Base-by-base conservation (phyloP, 192 early-diverging fungal species). In the Entomortierella lignicola region DNA sequence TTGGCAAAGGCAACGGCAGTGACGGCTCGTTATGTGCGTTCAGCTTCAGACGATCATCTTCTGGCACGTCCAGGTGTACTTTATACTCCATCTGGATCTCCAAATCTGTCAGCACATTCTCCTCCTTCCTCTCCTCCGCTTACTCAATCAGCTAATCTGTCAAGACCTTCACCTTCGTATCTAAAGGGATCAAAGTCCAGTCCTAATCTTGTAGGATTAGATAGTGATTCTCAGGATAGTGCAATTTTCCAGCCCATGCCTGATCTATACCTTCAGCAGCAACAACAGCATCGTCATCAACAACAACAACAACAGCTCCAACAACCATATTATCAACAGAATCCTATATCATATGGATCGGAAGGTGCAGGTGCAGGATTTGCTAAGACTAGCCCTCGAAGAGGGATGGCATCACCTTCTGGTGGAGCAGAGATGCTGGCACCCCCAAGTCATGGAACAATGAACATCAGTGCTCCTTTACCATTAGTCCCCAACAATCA, bases 181-280 rank as follows among this genome's bases (percentile, higher is more conserved):
- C 56, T 65, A 13, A 72, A 72, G 37, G 55, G 55, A 8, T 72
- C 71, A n/a, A 72, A 60, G 27, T 72, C 71, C 8, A 72, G 56
- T 54, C 71, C 71, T 0, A 51, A 55, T 27, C 50, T 72, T 8
- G 63, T 39, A 21, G 55, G 63, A 27, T 41, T 30, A 11, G 69
- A 63, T 6, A 41, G 23, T 1, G n/a, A 23, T 20, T 20, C 12
- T 34, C 8, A 4, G 53, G 31, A 20, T 11, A 34, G 48, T 20
- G 34, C 41, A 13, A 26, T 8, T 4, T n/a, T 29, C 1, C 25
- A 4, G 17, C 44, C 56, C 0, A 32, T 72, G 47, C 72, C 72
- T 34, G 57, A 48, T 27, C 41, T 54, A 8, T 53, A 60, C 59
- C 37, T 3, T 47, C 63, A 66, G 5, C 72, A 53, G 17, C 56